Base-by-base conservation (phyloP, 2,329 filamentous ascomycete genomes). In the Tolypocladium guangdongense region DNA sequence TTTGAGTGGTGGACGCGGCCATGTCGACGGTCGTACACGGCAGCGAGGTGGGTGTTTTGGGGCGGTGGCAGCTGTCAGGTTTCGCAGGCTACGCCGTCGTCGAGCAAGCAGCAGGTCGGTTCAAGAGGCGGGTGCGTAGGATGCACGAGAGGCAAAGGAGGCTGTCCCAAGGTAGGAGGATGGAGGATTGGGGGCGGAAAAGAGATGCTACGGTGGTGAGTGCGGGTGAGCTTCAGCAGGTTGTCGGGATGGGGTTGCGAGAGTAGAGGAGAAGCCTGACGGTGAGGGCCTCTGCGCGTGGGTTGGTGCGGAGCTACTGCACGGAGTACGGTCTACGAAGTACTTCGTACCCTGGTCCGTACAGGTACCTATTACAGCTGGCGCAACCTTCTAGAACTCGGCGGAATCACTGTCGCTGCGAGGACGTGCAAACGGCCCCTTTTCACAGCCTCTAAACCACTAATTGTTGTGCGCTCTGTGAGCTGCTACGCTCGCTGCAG, bases 1-100 rank as follows among this genome's bases (percentile, higher is more conserved):
- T 68, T 63, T 78, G 76, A 59, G 76, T 73, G 61, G 80, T 75
- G 59, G 85, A 57, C 78, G 82, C 76, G 69, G 88, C 78, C 87
- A 90, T 73, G 51, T 49, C 54, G 50, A 56, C 43, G 37, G 24
- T 54, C 47, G 52, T 43, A 35, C 51, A 50, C 47, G 39, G 51
- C 52, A 52, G 52, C 18, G 43, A 53, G 37, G 33, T 27, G 18
- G 35, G 36, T 20, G 20, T 14, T 41, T 18, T 22, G 14, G 8
- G 27, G 36, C 6, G 43, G 18, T 22, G 33, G 48, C 22, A 38
- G 33, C 24, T 24, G 16, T 36, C 16, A 24, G 27, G 18, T 12
- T 18, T 51, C 48, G 24, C 24, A 18, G 30, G n/a, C 48, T 30
- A n/a, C 7, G 41, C 8, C 16, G 24, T 18, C 24, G 24, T 18